Percentiles rank a stretch among this genome's conserved stretches.
Evolutionary conservation across 73 alveolate species (phyloP).

Genomic region (Blepharisma japonicum): DNA sequence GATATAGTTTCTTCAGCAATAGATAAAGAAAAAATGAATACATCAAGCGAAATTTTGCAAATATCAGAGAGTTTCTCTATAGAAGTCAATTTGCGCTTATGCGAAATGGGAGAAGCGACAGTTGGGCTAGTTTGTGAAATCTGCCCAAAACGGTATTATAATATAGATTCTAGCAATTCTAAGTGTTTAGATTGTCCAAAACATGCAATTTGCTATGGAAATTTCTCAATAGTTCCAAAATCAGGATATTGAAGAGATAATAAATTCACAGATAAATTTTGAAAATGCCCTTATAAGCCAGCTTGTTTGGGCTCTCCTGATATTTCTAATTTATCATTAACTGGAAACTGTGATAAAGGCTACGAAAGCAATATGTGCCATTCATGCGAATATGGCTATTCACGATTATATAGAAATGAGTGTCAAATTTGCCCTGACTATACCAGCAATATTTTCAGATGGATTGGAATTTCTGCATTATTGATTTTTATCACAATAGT

Average conservation of each 20-base stretch:
- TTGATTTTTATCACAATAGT: too few relatives aligned
- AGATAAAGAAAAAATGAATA: too few relatives aligned
- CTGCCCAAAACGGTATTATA: not conserved
- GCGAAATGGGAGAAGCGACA: not conserved
- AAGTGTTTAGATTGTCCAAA: constrained; percentile 5
- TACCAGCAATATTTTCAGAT: too few relatives aligned
- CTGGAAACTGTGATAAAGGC: constrained; percentile 64
- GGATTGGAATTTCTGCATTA: too few relatives aligned
- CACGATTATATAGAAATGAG: constrained; percentile 45
- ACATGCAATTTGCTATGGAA: constrained; percentile 18
- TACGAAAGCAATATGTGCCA: constrained; percentile 59
- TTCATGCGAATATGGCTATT: constrained; percentile 66
- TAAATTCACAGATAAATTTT: constrained; percentile 23
- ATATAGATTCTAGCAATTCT: not conserved
- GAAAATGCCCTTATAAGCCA: constrained; percentile 34
- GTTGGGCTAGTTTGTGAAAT: not conserved
- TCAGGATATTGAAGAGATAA: constrained; percentile 13
- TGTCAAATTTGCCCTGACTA: constrained; percentile 58
- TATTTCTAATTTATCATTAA: constrained; percentile 36
- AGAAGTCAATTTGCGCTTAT: not conserved
- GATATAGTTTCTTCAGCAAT: not conserved
- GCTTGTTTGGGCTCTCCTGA: constrained; percentile 55
- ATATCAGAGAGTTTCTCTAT: not conserved
- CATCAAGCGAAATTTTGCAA: too few relatives aligned
- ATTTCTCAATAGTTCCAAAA: constrained; percentile 19